Evolutionary conservation across 176 grass and related monocot species (phyloP), one percentile per base, ranked within the genome.

Genomic region (Oryza glumipatula): DNA sequence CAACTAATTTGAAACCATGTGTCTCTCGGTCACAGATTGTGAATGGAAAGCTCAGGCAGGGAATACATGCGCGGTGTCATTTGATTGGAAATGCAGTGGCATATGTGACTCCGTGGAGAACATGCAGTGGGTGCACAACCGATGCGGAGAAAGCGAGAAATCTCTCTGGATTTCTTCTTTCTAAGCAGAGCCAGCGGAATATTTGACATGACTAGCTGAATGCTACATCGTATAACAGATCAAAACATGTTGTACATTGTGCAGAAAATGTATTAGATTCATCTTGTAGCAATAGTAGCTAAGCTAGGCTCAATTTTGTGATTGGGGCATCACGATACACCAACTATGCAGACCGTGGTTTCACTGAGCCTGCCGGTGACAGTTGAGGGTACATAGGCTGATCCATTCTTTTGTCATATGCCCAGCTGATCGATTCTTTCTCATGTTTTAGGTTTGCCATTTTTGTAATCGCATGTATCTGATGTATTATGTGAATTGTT

Each of bases 21-120:
- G 3, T 9, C 19, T 86, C 16, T 68, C 69, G 76, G 70, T 76
- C 35, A 39, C 84, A 96, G 92, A 97, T 90, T 97, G 94, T 2
- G 89, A 97, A 76, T 97, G 94, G 94, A 97, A 97, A 82, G 89
- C 91, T 78, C 94, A 94, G 72, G 89, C 92, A 2, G 94, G 94
- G 16, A 94, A 85, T 78, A 92, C 88, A 35, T 97, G 94, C 0
- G 94, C 91, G 0, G 94, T 89, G 0, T 94, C 94, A 11, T 97
- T 97, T 46, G 94, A 97, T 54, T 97, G 94, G 94, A 88, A 85
- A 85, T 97, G 94, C 82, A 97, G 94, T 5, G 94, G 94, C 41
- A 97, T 97, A 76, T 97, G 94, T 66, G 88, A 97, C 84, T 88
- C 94, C 0, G 92, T 88, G 54, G 87, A 94, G 78, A 92, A 88